phyloP scores from a whole-genome alignment of 306 rosid genomes.

The Cucurbita pepo region DNA sequence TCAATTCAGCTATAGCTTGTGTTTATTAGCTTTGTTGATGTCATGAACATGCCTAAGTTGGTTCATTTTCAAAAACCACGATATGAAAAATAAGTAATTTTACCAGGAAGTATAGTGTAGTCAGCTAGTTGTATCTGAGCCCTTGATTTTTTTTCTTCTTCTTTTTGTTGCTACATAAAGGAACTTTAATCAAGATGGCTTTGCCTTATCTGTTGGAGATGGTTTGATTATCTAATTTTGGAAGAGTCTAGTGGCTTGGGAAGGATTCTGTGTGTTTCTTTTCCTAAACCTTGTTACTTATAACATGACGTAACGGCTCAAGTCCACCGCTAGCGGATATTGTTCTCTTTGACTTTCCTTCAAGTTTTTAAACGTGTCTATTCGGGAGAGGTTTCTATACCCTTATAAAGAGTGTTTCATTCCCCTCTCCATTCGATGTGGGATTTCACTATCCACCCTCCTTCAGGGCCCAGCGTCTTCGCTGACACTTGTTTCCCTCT shows the following conservation, averaged over 20 bases:
- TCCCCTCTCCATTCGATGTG: no score
- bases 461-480: no score
- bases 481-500: no score
- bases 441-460: no score
- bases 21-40: neutral
- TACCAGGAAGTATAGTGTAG: neutral
- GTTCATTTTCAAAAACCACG: neutral
- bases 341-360: no score
- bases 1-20: neutral
- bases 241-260: neutral
- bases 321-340: no score
- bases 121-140: neutral
- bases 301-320: no score
- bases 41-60: neutral
- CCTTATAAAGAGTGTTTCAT: no score
- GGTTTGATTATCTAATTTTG: neutral
- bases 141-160: neutral
- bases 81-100: neutral
- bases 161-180: neutral
- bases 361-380: no score
- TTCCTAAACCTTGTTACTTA: neutral
- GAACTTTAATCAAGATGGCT: no score
- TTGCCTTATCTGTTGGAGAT: no score
- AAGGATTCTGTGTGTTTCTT: neutral
- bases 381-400: no score